These are phyloP conservation scores for Aspergillus texensis DNA, from an alignment of 2,329 filamentous ascomycete species.

Conservation along the genomic window DNA sequence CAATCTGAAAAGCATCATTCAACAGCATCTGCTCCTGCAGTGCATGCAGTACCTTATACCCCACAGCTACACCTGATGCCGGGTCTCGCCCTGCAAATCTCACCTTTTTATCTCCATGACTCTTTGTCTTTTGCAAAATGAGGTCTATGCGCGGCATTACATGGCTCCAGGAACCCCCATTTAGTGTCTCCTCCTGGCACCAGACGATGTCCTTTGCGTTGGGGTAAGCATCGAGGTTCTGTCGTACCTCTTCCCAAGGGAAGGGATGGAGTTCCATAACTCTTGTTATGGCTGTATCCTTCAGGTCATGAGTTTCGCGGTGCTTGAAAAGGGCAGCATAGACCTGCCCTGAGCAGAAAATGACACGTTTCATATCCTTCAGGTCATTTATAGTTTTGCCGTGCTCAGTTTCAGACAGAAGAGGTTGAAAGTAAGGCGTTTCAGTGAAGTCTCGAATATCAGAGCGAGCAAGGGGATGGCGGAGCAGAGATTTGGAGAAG, in stretches of 20 bases:
- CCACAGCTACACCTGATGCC: neutral
- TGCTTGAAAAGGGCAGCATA: neutral
- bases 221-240: neutral
- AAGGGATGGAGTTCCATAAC: conserved; percentile 4
- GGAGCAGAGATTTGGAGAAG: conserved; percentile 6
- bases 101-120: neutral
- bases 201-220: neutral
- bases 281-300: neutral
- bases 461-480: neutral
- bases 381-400: neutral
- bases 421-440: neutral
- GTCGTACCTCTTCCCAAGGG: neutral
- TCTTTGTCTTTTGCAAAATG: neutral
- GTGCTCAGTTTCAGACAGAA: neutral
- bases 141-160: neutral
- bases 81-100: neutral
- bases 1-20: conserved; percentile 2
- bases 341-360: conserved; percentile 5
- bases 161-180: neutral
- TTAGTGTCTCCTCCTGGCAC: conserved; percentile 7
- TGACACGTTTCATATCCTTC: neutral
- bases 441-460: neutral
- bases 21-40: neutral
- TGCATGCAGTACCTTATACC: neutral
- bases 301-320: neutral